These are phyloP conservation scores for Rhododendron kiyosumense DNA, from an alignment of 148 eudicot genomes.

Conservation along the genomic window DNA sequence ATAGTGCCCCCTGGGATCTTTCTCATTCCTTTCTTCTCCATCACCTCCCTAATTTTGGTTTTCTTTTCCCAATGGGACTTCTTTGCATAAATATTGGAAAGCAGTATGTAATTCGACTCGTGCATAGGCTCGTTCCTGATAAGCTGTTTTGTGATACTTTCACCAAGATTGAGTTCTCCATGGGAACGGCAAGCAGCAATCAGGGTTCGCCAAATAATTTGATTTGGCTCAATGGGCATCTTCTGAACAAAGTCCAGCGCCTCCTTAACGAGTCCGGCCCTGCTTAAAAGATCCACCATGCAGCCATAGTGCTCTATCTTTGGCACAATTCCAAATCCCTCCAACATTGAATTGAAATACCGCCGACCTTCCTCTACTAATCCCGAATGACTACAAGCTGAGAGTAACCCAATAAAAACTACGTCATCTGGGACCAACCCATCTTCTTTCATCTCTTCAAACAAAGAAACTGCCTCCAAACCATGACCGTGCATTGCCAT, in stretches of 20 bases:
- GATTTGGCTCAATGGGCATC: slow-evolving; percentile 67
- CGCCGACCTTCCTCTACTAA: slow-evolving; percentile 50
- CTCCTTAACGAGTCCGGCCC: slow-evolving; percentile 54
- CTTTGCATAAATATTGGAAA: slow-evolving; percentile 56
- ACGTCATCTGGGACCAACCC: slow-evolving; percentile 49
- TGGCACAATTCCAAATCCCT: slow-evolving; percentile 34
- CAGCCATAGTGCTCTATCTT: slow-evolving; percentile 72
- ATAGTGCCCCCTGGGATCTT: slow-evolving; percentile 57
- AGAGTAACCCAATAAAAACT: slow-evolving; percentile 55
- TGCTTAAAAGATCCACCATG: slow-evolving; percentile 65
- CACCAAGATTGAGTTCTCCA: slow-evolving; percentile 47
- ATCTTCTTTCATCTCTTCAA: slow-evolving; percentile 45
- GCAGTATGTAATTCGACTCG: slow-evolving; percentile 50
- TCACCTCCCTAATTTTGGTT: slow-evolving; percentile 37
- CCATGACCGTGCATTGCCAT: slow-evolving; percentile 67
- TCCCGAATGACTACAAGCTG: slow-evolving; percentile 73
- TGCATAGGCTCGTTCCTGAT: slow-evolving; percentile 40
- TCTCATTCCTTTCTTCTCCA: slow-evolving; percentile 47
- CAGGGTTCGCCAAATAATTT: slow-evolving; percentile 54
- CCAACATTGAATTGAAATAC: slow-evolving; percentile 39
- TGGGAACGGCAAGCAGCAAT: slow-evolving; percentile 45
- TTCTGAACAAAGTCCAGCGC: slow-evolving; percentile 48
- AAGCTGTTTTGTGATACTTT: slow-evolving; percentile 34
- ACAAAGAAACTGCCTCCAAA: slow-evolving; percentile 45
- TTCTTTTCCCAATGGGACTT: slow-evolving; percentile 57